Conservation (phyloP, 2,329 filamentous ascomycete species). For the Aspergillus neoniger region DNA sequence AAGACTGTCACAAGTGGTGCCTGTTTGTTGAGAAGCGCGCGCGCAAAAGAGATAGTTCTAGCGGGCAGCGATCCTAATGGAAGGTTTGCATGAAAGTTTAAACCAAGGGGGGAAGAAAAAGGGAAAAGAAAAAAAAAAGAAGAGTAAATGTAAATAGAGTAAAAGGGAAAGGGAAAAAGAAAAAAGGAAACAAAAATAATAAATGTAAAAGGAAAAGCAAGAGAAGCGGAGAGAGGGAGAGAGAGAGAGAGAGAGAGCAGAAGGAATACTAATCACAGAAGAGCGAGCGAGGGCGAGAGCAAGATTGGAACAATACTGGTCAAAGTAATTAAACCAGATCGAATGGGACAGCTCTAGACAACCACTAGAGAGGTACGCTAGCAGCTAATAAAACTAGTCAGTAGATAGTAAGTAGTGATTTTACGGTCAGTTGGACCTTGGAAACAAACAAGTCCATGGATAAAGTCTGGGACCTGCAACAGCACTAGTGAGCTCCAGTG, state of each 20-base stretch:
- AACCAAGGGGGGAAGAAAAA: slow-evolving; percentile 11
- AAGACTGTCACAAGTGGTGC: slow-evolving; percentile 8
- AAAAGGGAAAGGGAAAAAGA: slow-evolving; percentile 14
- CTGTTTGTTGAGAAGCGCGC: slow-evolving; percentile 1
- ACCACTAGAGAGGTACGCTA: slow-evolving; percentile 13
- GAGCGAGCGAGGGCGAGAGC: neutral
- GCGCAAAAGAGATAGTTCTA: slow-evolving; percentile 1
- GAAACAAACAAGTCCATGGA: slow-evolving; percentile 28
- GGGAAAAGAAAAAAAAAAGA: slow-evolving; percentile 3
- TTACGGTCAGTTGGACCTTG: slow-evolving; percentile 17
- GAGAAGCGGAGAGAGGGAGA: neutral
- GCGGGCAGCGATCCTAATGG: slow-evolving; percentile 17
- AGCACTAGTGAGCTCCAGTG: slow-evolving; percentile 25
- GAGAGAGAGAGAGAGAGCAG: neutral
- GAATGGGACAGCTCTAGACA: slow-evolving; percentile 23
- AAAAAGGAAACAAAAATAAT: slow-evolving; percentile 8
- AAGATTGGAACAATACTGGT: slow-evolving; percentile 23
- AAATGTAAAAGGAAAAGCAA: slow-evolving; percentile 9
- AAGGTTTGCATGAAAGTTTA: slow-evolving; percentile 14
- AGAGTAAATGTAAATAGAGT: slow-evolving; percentile 2
- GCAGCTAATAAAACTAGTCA: slow-evolving; percentile 18
- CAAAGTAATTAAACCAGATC: slow-evolving; percentile 24
- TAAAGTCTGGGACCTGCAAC: slow-evolving; percentile 16
- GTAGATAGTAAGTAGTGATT: slow-evolving; percentile 6
- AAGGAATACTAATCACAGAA: neutral